Conservation (phyloP, 306 rosid genomes). For the peach (Prunus persica) region Prunus_persica_NCBIv2 NC_034012.1:4081001-4081500, state of each 20-base stretch:
- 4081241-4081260: neutral
- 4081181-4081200: too few relatives aligned
- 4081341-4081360: neutral
- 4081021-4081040: neutral
- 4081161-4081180: too few relatives aligned
- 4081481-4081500: neutral
- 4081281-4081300: neutral
- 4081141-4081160: too few relatives aligned
- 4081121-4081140: too few relatives aligned
- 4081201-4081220: too few relatives aligned
- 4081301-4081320: too few relatives aligned
- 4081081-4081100: neutral
- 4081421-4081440: neutral
- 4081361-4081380: neutral
- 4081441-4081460: neutral
- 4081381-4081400: neutral
- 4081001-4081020: neutral
- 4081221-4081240: neutral
- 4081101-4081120: neutral
- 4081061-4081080: neutral
- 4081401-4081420: neutral
- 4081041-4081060: neutral
- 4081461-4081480: neutral
- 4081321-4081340: too few relatives aligned
- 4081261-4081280: neutral